Evolutionary conservation across 202 grass and related monocot genomes (phyloP).

Genomic region (Musa balbisiana): DNA sequence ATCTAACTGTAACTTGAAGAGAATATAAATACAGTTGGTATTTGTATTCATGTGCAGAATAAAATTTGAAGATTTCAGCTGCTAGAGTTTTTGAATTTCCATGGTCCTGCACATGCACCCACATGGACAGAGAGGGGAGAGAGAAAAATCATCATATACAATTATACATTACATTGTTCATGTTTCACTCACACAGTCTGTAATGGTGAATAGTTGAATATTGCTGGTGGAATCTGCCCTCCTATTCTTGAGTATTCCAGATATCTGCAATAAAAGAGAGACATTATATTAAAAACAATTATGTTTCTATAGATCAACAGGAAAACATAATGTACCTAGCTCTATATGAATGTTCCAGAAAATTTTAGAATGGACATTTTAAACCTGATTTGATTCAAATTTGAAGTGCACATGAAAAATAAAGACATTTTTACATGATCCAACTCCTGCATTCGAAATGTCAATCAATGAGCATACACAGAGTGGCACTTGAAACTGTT

Average conservation of each 20-base stretch:
- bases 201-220: conserved; percentile 51
- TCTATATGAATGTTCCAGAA: too few relatives aligned
- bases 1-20: neutral
- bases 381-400: too few relatives aligned
- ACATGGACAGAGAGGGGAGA: neutral
- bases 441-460: too few relatives aligned
- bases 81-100: neutral
- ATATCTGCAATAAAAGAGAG: conserved; percentile 35
- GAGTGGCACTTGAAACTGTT: too few relatives aligned
- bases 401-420: too few relatives aligned
- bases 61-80: neutral
- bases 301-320: neutral
- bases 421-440: too few relatives aligned
- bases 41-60: too few relatives aligned
- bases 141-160: neutral
- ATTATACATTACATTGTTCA: too few relatives aligned
- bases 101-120: neutral
- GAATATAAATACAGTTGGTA: neutral
- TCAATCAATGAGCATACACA: too few relatives aligned
- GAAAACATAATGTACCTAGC: neutral
- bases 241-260: conserved; percentile 43
- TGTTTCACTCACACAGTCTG: conserved; percentile 63
- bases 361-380: too few relatives aligned
- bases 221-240: conserved; percentile 40
- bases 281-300: neutral